Base-by-base conservation (phyloP, 2,329 filamentous ascomycete genomes). In the Colletotrichum noveboracense region DNA sequence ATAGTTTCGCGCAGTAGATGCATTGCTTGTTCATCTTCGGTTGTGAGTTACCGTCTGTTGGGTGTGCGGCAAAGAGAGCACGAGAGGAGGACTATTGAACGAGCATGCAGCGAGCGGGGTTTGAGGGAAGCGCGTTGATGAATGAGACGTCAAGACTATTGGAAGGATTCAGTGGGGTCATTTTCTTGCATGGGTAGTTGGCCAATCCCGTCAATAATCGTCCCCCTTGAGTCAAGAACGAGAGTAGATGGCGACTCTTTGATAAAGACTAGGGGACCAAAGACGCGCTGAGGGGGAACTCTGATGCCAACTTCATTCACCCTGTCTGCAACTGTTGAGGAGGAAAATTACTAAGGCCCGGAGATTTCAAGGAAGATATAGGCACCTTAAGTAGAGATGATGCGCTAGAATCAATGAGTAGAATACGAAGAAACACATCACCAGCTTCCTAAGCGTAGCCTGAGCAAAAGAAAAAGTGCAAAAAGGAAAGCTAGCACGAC, bases 401-500 rank as follows among this genome's bases (percentile, higher is more conserved):
- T 52, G n/a, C 43, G 12, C 6, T 2, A 3, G n/a, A 13, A 12
- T 52, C n/a, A 21, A 52, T 4, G 2, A 52, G 2, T 7, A 21
- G n/a, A 21, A 52, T 7, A 52, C n/a, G 18, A 48, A 13, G n/a
- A 21, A 13, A 21, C n/a, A 7, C 10, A 52, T 1, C 10, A 52
- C 4, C 43, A 52, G 3, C 43, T 21, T 52, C n/a, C n/a, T 13
- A 1, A 2, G n/a, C 6, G 1, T 13, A 52, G 43, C 43, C 2
- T 52, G 1, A 21, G 9, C 18, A 21, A 5, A 52, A 65, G 12
- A 43, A 30, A 4, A 16, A 24, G 18, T 4, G 30, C 13, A 10
- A 65, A 70, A 65, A 58, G 5, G 14, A n/a, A 26, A 34, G 8
- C 32, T 74, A 74, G 71, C 71, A 74, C 66, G 66, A 74, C 71